Percentiles rank a stretch among this genome's conserved stretches.
phyloP scores from a whole-genome alignment of 2,329 filamentous ascomycete genomes.

The Colletotrichum coccodes region DNA sequence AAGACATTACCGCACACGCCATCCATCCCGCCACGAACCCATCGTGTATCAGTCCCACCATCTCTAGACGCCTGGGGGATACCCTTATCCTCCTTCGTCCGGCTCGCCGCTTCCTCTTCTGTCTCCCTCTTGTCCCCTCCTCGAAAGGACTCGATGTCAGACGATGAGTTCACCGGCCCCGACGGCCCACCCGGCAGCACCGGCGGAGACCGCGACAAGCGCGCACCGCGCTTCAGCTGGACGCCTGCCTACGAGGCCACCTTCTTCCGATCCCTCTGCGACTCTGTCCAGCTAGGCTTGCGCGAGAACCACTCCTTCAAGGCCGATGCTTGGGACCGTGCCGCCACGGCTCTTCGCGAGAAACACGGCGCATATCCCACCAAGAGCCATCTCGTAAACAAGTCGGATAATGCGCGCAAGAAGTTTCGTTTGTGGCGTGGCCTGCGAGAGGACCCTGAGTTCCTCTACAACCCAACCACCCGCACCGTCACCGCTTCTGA shows the following conservation, averaged over 20 bases:
- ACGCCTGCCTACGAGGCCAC: constrained; percentile 67
- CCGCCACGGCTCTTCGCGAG: constrained; percentile 62
- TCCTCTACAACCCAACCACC: constrained; percentile 61
- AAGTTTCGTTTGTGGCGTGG: constrained; percentile 71
- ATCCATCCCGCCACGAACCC: not conserved
- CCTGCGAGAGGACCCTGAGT: constrained; percentile 66
- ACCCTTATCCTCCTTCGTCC: constrained; percentile 6
- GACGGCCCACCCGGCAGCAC: constrained; percentile 23
- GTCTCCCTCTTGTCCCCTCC: constrained; percentile 29
- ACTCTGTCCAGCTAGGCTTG: constrained; percentile 66
- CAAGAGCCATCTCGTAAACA: constrained; percentile 71
- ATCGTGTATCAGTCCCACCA: not conserved
- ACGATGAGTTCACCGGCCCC: constrained; percentile 47
- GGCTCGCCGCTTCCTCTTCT: not conserved
- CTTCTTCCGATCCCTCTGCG: constrained; percentile 69
- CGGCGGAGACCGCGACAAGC: constrained; percentile 37
- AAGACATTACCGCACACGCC: constrained; percentile 14
- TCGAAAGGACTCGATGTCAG: constrained; percentile 43
- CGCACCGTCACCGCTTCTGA: constrained; percentile 65
- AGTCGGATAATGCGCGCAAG: constrained; percentile 71
- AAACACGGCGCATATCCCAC: constrained; percentile 67
- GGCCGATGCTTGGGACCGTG: constrained; percentile 69
- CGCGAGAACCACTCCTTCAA: constrained; percentile 71
- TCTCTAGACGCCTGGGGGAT: not conserved
- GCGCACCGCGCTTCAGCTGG: constrained; percentile 68